Base-by-base conservation (phyloP, 23 red algal species). In the Gracilaria domingensis region DNA sequence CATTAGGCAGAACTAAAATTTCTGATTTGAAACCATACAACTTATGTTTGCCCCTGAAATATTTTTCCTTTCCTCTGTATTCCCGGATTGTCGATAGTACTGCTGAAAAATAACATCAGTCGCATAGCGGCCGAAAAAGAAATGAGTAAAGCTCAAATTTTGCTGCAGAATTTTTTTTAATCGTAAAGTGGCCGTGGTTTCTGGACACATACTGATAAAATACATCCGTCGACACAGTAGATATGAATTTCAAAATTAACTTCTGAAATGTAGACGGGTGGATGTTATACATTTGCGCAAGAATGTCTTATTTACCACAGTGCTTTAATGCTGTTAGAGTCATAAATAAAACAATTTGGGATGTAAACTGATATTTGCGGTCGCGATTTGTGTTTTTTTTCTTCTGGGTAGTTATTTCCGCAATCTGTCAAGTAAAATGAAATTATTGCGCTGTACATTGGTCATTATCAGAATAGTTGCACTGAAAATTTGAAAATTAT, bases 81-180 rank as follows among this genome's bases (percentile, higher is more conserved):
- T 35, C 7, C 65, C 65, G 26, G 29, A 35, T 35, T 7, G 65
- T 12, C 65, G 65, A 18, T 13, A 70, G 8, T 5, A 70, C 5
- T 70, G 65, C 20, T 70, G 65, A 70, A 70, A 70, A 70, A 18
- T 70, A 4, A 35, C 65, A 70, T 70, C 65, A 36, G 26, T 35
- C 12, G 65, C 65, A 18, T 70, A 70, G 4, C 65, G 65, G 12
- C 45, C 5, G 45, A 48, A 48, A 5, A 12, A 12, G 12, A 48
- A 64, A 30, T 64, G 21, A 7, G 7, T 64, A 4, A 64, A 64
- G 28, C n/a, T 18, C 59, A 4, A 8, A 30, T 64, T 64, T 8
- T 64, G 59, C 17, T 20, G 21, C 59, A 64, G 7, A 28, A 64
- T 4, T 28, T 64, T n/a, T 30, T 64, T n/a, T 6, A 6, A 64